Conservation (phyloP, 495 filamentous ascomycete genomes). For the Penicillium subrubescens region DNA sequence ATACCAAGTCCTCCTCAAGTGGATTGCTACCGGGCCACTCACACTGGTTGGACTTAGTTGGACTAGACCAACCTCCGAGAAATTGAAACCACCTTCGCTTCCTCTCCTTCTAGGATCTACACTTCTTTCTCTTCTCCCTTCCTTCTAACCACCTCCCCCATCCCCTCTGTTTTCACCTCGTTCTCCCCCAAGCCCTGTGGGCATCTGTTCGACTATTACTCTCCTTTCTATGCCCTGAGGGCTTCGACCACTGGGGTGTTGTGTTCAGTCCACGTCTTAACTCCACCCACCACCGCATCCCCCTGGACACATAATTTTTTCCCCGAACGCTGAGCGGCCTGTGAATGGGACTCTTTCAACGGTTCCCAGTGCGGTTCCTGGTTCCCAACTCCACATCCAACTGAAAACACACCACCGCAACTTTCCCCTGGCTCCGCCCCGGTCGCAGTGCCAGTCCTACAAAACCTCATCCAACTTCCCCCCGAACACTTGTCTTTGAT, state of each 20-base stretch:
- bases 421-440: constrained; percentile 18
- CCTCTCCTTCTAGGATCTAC: constrained; percentile 10
- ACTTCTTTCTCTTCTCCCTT: constrained; percentile 14
- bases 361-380: constrained; percentile 30
- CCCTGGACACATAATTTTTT: constrained; percentile 21
- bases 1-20: not conserved
- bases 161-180: constrained; percentile 6
- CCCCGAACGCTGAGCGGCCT: constrained; percentile 24
- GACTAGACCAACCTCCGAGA: constrained; percentile 34
- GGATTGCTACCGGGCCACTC: constrained; percentile 14
- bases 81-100: constrained; percentile 23
- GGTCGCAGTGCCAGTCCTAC: constrained; percentile 7
- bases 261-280: not conserved
- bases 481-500: constrained; percentile 4
- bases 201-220: not conserved
- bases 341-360: constrained; percentile 28
- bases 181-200: not conserved
- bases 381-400: constrained; percentile 31
- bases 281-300: not conserved
- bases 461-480: not conserved
- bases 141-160: constrained; percentile 7
- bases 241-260: constrained; percentile 11
- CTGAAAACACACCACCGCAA: constrained; percentile 21
- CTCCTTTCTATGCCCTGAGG: constrained; percentile 2
- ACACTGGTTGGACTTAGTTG: constrained; percentile 32